Conservation (phyloP, 1,139 yeast genomes). For the Suhomyces kunorum region DNA sequence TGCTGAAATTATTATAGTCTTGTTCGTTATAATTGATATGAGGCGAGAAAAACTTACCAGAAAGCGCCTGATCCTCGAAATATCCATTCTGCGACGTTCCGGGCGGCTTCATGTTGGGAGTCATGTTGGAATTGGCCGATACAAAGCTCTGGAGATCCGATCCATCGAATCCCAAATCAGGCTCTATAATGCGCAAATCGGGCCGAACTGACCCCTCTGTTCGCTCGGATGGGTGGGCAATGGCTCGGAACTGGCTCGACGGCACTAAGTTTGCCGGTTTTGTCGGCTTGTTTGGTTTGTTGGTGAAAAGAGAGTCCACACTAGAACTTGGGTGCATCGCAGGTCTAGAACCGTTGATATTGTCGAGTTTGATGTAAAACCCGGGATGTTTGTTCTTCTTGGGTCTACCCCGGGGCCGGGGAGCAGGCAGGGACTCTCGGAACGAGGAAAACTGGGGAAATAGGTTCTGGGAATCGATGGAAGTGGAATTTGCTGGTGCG, state of each 20-base stretch:
- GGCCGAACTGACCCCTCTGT: slow-evolving; percentile 8
- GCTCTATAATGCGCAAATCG: slow-evolving; percentile 21
- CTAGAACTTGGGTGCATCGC: slow-evolving; percentile 4
- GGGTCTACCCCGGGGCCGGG: slow-evolving; percentile 12
- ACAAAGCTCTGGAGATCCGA: slow-evolving; percentile 14
- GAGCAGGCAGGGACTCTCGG: not conserved
- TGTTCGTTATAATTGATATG: slow-evolving; percentile 15
- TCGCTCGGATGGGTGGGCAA: slow-evolving; percentile 8
- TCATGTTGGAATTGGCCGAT: slow-evolving; percentile 24
- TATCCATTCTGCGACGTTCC: slow-evolving; percentile 34
- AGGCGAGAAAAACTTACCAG: slow-evolving; percentile 12
- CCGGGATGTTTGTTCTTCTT: slow-evolving; percentile 17
- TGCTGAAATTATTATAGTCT: slow-evolving; percentile 13
- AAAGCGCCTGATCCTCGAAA: slow-evolving; percentile 26
- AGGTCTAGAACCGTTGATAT: slow-evolving; percentile 10
- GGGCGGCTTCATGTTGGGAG: slow-evolving; percentile 49
- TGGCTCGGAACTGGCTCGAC: slow-evolving; percentile 9
- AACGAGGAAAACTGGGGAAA: not conserved
- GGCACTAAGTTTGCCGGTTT: slow-evolving; percentile 3
- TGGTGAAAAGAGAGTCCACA: slow-evolving; percentile 12
- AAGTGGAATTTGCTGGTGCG: not conserved
- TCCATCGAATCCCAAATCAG: slow-evolving; percentile 22
- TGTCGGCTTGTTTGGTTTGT: slow-evolving; percentile 4
- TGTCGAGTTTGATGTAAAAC: slow-evolving; percentile 18
- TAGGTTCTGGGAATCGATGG: not conserved